These are phyloP conservation scores for Mucor lusitanicus DNA, from an alignment of 371 early-diverging fungal genomes.

Conservation along the genomic window DNA sequence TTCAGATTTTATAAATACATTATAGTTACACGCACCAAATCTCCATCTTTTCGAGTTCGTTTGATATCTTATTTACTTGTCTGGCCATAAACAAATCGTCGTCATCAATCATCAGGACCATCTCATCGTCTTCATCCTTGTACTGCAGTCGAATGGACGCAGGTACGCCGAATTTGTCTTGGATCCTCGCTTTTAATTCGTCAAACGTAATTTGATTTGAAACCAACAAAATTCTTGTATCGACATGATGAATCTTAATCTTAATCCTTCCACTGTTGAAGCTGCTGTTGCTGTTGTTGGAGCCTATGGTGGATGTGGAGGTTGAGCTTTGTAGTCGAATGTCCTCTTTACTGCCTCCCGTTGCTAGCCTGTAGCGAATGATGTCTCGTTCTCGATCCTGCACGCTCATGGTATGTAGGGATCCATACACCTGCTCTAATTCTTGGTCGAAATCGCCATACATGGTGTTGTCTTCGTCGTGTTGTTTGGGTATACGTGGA, in stretches of 20 bases:
- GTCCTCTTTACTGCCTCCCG: slow-evolving; percentile 4
- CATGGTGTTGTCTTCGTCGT: slow-evolving; percentile 4
- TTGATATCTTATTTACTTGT: slow-evolving; percentile 55
- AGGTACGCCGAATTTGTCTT: slow-evolving; percentile 64
- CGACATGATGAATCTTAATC: slow-evolving; percentile 79
- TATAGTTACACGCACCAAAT: slow-evolving; percentile 57
- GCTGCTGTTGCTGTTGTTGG: slow-evolving; percentile 8
- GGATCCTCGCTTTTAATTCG: slow-evolving; percentile 61
- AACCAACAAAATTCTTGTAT: slow-evolving; percentile 75
- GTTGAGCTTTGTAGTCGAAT: slow-evolving; percentile 18
- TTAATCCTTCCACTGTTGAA: slow-evolving; percentile 50
- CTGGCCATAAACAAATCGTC: slow-evolving; percentile 89
- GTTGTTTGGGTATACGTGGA: slow-evolving; percentile 31
- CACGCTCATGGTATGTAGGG: slow-evolving; percentile 6
- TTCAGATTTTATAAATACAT: neutral
- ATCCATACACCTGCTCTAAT: slow-evolving; percentile 39
- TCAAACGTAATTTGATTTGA: slow-evolving; percentile 59
- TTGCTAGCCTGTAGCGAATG: slow-evolving; percentile 3
- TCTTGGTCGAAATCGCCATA: slow-evolving; percentile 36
- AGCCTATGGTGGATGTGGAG: slow-evolving; percentile 25
- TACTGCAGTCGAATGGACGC: slow-evolving; percentile 72
- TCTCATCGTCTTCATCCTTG: slow-evolving; percentile 86
- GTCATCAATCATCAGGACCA: slow-evolving; percentile 87
- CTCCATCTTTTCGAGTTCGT: slow-evolving; percentile 56
- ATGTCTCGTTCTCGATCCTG: neutral